Evolutionary conservation across 371 early-diverging fungal species (phyloP), one percentile per base, ranked within the genome.

Genomic region (Rhizopus arrhizus): DNA sequence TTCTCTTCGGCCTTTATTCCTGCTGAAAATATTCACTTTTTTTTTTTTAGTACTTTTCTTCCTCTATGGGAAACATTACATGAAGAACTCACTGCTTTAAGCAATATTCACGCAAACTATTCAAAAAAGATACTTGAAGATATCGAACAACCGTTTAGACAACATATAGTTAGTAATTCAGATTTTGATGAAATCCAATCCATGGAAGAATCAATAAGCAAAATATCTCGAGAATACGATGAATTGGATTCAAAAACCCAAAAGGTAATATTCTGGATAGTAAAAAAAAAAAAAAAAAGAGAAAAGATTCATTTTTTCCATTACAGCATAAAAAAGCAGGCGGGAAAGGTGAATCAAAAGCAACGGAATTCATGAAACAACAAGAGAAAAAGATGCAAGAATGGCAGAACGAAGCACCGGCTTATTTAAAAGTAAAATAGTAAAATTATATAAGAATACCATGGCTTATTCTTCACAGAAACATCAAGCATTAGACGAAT

Each of bases 401-500:
- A 58, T 85, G 83, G 85, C 55, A 68, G 3, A 65, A 75, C 31
- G 63, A 66, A 34, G 82, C 78, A 16, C 64, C 76, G 15, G 74
- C 72, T 9, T 63, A 77, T 48, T 67, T 85, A 32, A 65, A 81
- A 68, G 78, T 77, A 65, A 15, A 43, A 46, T 9, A 48, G 22
- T 22, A 22, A 22, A 22, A 22, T 22, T 22, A 22, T 22, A 22
- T 22, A 22, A 22, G 22, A 22, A 22, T 22, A 22, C 1, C n/a
- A 31, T 41, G 22, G 36, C 35, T 42, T 11, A 32, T 31, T 16
- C 10, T 3, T 32, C 33, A 41, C 61, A 82, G 80, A 77, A 76
- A 74, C 73, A 70, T 41, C 80, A 83, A 71, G 13, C 56, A 8
- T 64, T 83, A 28, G 86, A 85, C 59, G 76, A 80, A 43, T 48